Conservation (phyloP, 345 rosid genomes). For the Orychophragmus violaceus region DNA sequence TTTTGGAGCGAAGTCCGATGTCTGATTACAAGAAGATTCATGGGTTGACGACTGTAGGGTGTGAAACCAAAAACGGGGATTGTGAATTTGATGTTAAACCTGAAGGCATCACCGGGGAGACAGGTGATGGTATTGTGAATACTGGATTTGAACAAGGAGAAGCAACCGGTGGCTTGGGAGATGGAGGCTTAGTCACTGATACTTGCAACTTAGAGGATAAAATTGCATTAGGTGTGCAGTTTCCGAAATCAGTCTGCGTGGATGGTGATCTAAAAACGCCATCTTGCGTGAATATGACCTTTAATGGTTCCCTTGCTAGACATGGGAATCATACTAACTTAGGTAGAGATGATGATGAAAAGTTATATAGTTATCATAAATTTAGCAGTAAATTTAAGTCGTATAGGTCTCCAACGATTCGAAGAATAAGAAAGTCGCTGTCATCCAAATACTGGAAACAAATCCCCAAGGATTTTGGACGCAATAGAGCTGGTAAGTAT, state of each 20-base stretch:
- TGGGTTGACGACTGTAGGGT: slow-evolving; percentile 28
- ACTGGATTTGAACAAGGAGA: slow-evolving; percentile 30
- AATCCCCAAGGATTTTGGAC: slow-evolving; percentile 61
- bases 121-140: slow-evolving; percentile 32
- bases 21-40: slow-evolving; percentile 25
- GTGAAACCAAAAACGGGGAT: slow-evolving; percentile 13
- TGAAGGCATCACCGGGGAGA: slow-evolving; percentile 33
- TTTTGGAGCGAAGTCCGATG: slow-evolving; percentile 35
- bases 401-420: slow-evolving; percentile 57
- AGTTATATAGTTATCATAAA: slow-evolving; percentile 51
- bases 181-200: slow-evolving; percentile 32
- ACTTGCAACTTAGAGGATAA: slow-evolving; percentile 37
- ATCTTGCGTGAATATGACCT: slow-evolving; percentile 26
- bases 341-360: slow-evolving; percentile 82
- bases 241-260: slow-evolving; percentile 31
- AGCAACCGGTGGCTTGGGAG: slow-evolving; percentile 26
- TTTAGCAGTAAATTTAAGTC: slow-evolving; percentile 47
- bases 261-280: slow-evolving; percentile 40
- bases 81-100: slow-evolving; percentile 17
- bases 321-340: slow-evolving; percentile 50
- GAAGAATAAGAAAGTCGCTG: slow-evolving; percentile 69
- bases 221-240: slow-evolving; percentile 29
- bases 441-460: slow-evolving; percentile 81
- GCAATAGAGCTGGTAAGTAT: slow-evolving; percentile 55
- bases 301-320: slow-evolving; percentile 44